Conservation (phyloP, 75 land plant species). For the Picea sitchensis region DNA sequence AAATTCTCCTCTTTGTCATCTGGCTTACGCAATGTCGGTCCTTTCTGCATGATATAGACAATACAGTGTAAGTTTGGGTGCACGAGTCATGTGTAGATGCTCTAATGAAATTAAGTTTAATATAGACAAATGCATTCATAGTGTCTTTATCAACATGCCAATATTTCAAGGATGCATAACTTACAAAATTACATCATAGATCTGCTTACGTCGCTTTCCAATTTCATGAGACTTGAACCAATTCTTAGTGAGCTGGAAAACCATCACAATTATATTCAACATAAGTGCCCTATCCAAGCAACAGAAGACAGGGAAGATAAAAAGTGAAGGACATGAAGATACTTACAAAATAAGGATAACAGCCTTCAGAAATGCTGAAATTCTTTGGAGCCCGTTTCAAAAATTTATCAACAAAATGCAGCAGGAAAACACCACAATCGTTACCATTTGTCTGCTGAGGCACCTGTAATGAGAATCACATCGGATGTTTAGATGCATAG, state of each 20-base stretch:
- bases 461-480: slow-evolving; percentile 28
- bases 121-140: neutral
- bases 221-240: slow-evolving; percentile 7
- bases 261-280: neutral
- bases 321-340: neutral
- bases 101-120: neutral
- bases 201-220: slow-evolving; percentile 3
- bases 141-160: neutral
- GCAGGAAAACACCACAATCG: slow-evolving; percentile 55
- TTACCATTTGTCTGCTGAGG: slow-evolving; percentile 55
- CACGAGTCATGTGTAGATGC: neutral
- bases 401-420: slow-evolving; percentile 47
- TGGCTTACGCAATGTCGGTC: slow-evolving; percentile 2
- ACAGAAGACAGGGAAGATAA: neutral
- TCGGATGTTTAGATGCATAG: neutral
- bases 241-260: slow-evolving; percentile 9
- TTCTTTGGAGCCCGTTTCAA: slow-evolving; percentile 42
- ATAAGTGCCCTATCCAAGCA: neutral
- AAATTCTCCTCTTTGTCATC: slow-evolving; percentile 8
- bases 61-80: neutral
- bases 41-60: neutral
- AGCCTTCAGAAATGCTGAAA: slow-evolving; percentile 25
- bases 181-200: slow-evolving; percentile 9
- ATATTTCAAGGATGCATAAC: neutral
- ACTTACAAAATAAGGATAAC: slow-evolving; percentile 55